Conservation (phyloP, 257 asterid genomes). For the Voacanga thouarsii region DNA sequence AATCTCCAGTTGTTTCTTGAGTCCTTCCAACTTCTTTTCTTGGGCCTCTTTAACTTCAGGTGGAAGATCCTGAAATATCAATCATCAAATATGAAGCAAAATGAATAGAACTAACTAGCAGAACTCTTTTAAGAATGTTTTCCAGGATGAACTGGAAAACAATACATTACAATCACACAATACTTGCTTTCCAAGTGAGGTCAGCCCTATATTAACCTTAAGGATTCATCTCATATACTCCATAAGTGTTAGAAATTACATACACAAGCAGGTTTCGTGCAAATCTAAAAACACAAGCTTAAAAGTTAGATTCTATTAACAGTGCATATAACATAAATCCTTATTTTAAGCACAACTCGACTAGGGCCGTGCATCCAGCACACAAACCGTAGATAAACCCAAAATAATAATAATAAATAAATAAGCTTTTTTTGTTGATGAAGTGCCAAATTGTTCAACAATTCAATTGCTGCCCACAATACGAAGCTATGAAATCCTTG, state of each 20-base stretch:
- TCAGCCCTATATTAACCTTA: neutral
- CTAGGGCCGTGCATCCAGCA: neutral
- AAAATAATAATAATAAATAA: too few relatives aligned
- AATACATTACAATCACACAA: neutral
- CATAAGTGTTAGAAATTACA: neutral
- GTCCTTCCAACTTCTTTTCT: constrained; percentile 72
- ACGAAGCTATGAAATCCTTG: neutral
- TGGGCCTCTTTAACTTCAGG: constrained; percentile 68
- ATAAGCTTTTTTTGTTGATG: neutral
- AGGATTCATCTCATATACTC: neutral
- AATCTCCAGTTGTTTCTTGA: constrained; percentile 78
- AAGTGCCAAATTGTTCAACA: neutral
- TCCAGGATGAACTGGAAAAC: neutral
- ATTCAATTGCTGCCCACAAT: neutral
- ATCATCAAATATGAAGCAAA: neutral
- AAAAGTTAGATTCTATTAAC: neutral
- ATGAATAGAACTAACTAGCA: neutral
- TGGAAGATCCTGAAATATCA: constrained; percentile 61
- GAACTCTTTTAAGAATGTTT: neutral
- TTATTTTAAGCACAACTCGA: neutral
- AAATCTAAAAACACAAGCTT: neutral
- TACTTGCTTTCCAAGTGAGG: neutral
- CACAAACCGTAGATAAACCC: too few relatives aligned
- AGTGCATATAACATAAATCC: neutral
- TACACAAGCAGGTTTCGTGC: neutral